These are phyloP conservation scores for Malassezia restricta DNA, from an alignment of 1,284 basidiomycete genomes.

Conservation along the genomic window DNA sequence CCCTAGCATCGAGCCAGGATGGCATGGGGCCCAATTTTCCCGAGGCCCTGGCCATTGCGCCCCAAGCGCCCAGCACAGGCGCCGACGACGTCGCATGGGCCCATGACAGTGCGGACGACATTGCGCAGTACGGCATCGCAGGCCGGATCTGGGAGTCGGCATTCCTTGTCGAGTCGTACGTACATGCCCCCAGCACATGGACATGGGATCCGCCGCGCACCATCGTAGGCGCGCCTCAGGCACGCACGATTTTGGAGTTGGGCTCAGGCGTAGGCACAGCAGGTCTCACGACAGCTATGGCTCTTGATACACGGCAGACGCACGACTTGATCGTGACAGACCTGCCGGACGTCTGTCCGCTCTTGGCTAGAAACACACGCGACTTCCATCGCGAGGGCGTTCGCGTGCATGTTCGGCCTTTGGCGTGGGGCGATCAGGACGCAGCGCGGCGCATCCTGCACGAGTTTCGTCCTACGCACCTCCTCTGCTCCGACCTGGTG, in stretches of 20 bases:
- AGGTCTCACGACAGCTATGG: slow-evolving; percentile 31
- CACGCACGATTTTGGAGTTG: slow-evolving; percentile 26
- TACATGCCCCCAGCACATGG: slow-evolving; percentile 11
- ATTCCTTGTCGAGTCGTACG: slow-evolving; percentile 29
- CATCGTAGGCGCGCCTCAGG: slow-evolving; percentile 11
- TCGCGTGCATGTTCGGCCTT: slow-evolving; percentile 16
- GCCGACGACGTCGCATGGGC: neutral
- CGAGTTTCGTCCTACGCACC: slow-evolving; percentile 22
- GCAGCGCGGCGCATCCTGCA: slow-evolving; percentile 16
- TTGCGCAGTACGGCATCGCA: slow-evolving; percentile 38
- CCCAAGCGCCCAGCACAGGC: neutral
- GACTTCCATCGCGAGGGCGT: neutral
- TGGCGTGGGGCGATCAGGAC: slow-evolving; percentile 32
- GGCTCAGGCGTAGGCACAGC: slow-evolving; percentile 39
- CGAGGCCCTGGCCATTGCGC: slow-evolving; percentile 20
- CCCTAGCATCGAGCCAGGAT: neutral
- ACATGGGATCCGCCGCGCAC: slow-evolving; percentile 38
- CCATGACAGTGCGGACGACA: slow-evolving; percentile 31
- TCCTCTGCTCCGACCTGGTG: slow-evolving; percentile 42
- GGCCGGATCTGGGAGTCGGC: slow-evolving; percentile 44
- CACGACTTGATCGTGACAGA: slow-evolving; percentile 31
- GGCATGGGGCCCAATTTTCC: slow-evolving; percentile 29
- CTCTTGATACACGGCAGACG: slow-evolving; percentile 9
- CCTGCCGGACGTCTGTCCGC: slow-evolving; percentile 33
- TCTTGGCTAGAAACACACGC: slow-evolving; percentile 31